Evolutionary conservation across 139 green algal genomes (phyloP), one percentile per base, ranked within the genome.

Genomic region (Auxenochlorella pyrenoidosa): DNA sequence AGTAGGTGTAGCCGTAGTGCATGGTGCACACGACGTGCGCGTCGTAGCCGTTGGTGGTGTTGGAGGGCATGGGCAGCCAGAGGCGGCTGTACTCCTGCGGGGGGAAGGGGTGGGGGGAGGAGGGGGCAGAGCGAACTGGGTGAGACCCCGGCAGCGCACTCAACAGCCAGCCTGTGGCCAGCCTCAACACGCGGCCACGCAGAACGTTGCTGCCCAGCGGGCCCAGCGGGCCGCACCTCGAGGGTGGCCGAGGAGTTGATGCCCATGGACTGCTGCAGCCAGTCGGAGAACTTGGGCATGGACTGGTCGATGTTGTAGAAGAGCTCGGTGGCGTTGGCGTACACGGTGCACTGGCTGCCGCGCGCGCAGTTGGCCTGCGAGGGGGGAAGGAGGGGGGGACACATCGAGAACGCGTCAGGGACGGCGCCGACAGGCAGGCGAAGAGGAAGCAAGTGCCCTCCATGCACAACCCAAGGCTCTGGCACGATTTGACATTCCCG

Each of bases 181-280:
- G 75, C n/a, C n/a, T n/a, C n/a, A n/a, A n/a, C n/a, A n/a, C n/a
- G n/a, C n/a, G n/a, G n/a, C n/a, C n/a, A n/a, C n/a, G n/a, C n/a
- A n/a, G n/a, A n/a, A 47, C 0, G 1, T 32, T 44, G 43, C 28
- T 16, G 38, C 15, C 47, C 10, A 54, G 58, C 3, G 36, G 51
- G 3, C 19, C 12, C 30, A 58, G 5, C 24, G 38, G 15, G 22
- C 18, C 40, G 26, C 75, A 79, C 73, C 84, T 87, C 70, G 10
- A 87, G 83, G 70, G 70, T 91, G 58, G 83, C 88, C 0, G 60
- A 72, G 12, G 78, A 72, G 85, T 91, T 91, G 77, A 91, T 89
- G 58, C 88, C 88, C 88, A 91, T 91, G 65, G 68, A 44, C 78
- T 91, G 65, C 12, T 85, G 60, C 60, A 89, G 47, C 85, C 85